Evolutionary conservation across 345 rosid genomes (phyloP).

Genomic region (Cardiospermum halicacabum): DNA sequence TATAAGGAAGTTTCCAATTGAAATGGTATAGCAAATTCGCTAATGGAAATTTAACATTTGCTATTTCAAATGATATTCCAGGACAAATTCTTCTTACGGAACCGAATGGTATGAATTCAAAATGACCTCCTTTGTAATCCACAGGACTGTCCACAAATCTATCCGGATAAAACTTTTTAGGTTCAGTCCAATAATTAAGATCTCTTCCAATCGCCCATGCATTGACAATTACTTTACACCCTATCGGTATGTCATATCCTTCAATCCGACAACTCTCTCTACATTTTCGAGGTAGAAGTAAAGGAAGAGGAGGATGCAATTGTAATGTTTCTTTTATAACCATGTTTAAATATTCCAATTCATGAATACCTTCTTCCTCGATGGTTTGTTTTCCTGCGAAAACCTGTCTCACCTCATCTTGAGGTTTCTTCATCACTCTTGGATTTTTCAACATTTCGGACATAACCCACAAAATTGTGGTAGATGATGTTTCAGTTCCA

Average conservation of each 20-base stretch:
- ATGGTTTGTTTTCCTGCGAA: conserved; percentile 15
- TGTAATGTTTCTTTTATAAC: conserved; percentile 15
- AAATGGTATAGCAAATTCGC: no score
- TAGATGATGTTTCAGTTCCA: conserved; percentile 20
- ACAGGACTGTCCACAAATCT: no score
- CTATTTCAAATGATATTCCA: no score
- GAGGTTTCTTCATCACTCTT: conserved; percentile 11
- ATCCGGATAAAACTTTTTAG: no score
- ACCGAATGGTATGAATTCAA: no score
- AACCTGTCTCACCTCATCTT: conserved; percentile 26
- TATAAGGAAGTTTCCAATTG: no score
- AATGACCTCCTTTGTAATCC: no score
- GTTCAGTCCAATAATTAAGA: conserved; percentile 20
- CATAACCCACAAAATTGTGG: conserved; percentile 25
- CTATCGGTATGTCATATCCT: conserved; percentile 17
- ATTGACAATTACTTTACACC: conserved; percentile 18
- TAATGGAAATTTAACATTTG: no score
- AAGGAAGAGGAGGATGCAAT: conserved; percentile 25
- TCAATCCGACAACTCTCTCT: conserved; percentile 3
- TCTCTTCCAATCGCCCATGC: conserved; percentile 29
- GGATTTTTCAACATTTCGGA: conserved; percentile 31
- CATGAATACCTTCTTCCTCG: conserved; percentile 17
- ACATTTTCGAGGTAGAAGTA: conserved; percentile 32
- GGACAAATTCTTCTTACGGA: no score
- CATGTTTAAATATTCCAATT: conserved; percentile 23